These are phyloP conservation scores for Cyclaneusma minus DNA, from an alignment of 2,329 filamentous ascomycete species.

Conservation along the genomic window DNA sequence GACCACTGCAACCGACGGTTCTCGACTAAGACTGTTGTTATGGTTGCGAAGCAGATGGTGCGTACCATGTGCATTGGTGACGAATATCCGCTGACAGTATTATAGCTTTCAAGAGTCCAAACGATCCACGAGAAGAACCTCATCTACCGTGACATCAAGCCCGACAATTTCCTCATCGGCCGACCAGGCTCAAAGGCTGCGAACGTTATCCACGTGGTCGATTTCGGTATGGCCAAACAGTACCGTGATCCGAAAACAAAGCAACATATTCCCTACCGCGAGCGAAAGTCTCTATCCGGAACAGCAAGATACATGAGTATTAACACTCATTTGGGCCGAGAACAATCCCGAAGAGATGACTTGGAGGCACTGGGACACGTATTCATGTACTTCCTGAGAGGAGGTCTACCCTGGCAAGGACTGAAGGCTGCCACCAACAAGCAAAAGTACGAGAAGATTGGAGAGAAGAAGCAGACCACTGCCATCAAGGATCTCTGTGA, in stretches of 20 bases:
- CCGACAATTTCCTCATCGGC: conserved; percentile 97
- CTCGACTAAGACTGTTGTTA: conserved; percentile 92
- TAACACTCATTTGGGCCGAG: conserved; percentile 92
- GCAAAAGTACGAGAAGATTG: conserved; percentile 99
- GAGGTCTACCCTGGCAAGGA: conserved; percentile 56
- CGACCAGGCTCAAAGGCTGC: conserved; percentile 83
- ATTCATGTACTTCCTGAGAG: conserved; percentile 62
- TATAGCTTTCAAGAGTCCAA: conserved; percentile 72
- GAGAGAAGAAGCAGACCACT: conserved; percentile 98
- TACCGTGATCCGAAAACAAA: conserved; percentile 98
- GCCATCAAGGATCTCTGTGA: conserved; percentile 94
- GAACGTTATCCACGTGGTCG: conserved; percentile 96
- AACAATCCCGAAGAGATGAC: conserved; percentile 92
- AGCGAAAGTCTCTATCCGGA: conserved; percentile 90
- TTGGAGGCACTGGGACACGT: conserved; percentile 73
- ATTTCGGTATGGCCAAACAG: conserved; percentile 99
- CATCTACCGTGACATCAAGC: conserved; percentile 98
- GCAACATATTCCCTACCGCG: conserved; percentile 94
- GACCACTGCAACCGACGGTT: conserved; percentile 94
- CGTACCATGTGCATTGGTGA: conserved; percentile 16
- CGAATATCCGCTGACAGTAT: conserved; percentile 1
- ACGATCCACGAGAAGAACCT: conserved; percentile 97
- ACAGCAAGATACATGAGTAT: conserved; percentile 99
- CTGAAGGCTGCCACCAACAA: conserved; percentile 65
- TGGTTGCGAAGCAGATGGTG: conserved; percentile 99